Percentiles rank a stretch among this genome's conserved stretches.
Evolutionary conservation across 2,329 filamentous ascomycete genomes (phyloP).

Genomic region (Nakataea oryzae): DNA sequence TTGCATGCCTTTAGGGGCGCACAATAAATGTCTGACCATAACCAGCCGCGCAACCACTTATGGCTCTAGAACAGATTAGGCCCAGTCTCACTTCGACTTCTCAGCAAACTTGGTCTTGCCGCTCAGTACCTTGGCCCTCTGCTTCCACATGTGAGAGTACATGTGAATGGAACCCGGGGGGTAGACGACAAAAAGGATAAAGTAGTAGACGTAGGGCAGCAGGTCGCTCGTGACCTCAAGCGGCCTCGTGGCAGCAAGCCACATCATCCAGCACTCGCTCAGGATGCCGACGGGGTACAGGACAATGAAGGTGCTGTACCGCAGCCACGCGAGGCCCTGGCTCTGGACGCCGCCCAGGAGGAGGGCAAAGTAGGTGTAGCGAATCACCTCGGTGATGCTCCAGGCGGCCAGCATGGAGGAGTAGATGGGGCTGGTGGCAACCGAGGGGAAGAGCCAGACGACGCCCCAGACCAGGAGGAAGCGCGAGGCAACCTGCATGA

Average conservation of each 20-base stretch:
- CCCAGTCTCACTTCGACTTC: slow-evolving; percentile 22
- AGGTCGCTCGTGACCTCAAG: slow-evolving; percentile 36
- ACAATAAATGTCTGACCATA: neutral
- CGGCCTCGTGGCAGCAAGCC: slow-evolving; percentile 49
- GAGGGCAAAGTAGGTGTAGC: slow-evolving; percentile 85
- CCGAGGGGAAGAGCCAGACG: slow-evolving; percentile 60
- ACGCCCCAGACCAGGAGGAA: slow-evolving; percentile 85
- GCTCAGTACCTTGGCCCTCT: slow-evolving; percentile 70
- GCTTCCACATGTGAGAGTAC: slow-evolving; percentile 90
- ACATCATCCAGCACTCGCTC: slow-evolving; percentile 78
- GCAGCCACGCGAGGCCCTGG: slow-evolving; percentile 60
- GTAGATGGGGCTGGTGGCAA: slow-evolving; percentile 53
- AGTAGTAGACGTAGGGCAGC: slow-evolving; percentile 32
- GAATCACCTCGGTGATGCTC: slow-evolving; percentile 83
- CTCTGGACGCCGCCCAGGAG: slow-evolving; percentile 49
- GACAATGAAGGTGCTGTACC: slow-evolving; percentile 88
- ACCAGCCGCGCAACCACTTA: neutral
- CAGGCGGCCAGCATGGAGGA: slow-evolving; percentile 75
- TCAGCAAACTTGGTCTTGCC: slow-evolving; percentile 37
- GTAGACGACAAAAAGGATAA: slow-evolving; percentile 12
- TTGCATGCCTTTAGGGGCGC: neutral
- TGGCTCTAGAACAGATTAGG: neutral
- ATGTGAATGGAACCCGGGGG: slow-evolving; percentile 61
- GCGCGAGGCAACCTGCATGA: slow-evolving; percentile 82
- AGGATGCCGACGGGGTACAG: slow-evolving; percentile 87